Evolutionary conservation across 83 land plant species (phyloP).

Genomic region (Isoetes engelmannii): DNA sequence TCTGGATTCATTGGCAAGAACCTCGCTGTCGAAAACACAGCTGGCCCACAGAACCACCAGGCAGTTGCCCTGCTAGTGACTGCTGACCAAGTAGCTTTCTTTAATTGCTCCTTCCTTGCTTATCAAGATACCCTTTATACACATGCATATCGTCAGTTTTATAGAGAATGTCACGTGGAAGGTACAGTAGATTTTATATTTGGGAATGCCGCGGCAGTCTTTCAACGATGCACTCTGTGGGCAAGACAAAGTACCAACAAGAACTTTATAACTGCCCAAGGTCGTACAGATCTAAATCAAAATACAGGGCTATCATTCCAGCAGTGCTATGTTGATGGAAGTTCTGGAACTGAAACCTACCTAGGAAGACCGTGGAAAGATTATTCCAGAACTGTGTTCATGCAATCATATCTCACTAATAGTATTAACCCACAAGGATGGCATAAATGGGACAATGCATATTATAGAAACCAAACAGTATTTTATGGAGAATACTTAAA

Average conservation of each 20-base stretch:
- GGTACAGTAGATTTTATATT: slow-evolving; percentile 18
- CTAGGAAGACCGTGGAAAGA: slow-evolving; percentile 25
- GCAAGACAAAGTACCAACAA: not conserved
- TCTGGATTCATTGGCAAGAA: slow-evolving; percentile 5
- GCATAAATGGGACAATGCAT: not conserved
- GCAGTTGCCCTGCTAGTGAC: slow-evolving; percentile 15
- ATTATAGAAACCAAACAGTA: too few relatives aligned
- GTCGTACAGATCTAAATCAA: slow-evolving; percentile 13
- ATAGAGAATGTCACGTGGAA: not conserved
- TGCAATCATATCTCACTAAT: not conserved
- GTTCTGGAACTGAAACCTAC: not conserved
- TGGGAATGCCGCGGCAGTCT: slow-evolving; percentile 20
- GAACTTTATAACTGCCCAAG: slow-evolving; percentile 17
- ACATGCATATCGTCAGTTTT: not conserved
- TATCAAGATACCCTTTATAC: slow-evolving; percentile 22
- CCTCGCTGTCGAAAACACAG: slow-evolving; percentile 11
- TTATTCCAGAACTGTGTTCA: slow-evolving; percentile 19
- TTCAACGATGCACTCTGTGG: not conserved
- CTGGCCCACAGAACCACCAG: slow-evolving; percentile 14
- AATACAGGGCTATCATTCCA: slow-evolving; percentile 20
- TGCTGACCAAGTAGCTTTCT: slow-evolving; percentile 15
- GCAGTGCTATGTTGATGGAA: slow-evolving; percentile 5
- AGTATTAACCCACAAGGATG: too few relatives aligned
- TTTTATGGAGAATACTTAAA: not conserved
- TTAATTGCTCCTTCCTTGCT: slow-evolving; percentile 12